Conservation (phyloP, 352 stramenopile species). For the Aphanomyces astaci region DNA sequence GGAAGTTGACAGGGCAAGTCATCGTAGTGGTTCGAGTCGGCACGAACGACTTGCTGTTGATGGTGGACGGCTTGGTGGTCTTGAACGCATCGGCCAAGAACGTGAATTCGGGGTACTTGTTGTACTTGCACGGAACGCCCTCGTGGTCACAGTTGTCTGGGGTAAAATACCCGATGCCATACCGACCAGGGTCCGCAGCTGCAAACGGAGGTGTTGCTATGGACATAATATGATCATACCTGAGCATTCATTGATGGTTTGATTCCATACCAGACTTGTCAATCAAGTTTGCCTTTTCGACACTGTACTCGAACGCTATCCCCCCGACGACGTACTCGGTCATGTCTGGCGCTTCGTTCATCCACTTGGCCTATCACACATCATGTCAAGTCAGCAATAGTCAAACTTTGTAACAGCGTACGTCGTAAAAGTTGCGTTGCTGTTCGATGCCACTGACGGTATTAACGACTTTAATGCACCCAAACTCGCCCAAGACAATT, state of each 20-base stretch:
- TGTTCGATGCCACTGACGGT: conserved; percentile 54
- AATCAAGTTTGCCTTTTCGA: conserved; percentile 56
- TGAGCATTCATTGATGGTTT: neutral
- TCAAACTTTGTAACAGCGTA: conserved; percentile 26
- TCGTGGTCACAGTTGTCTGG: conserved; percentile 53
- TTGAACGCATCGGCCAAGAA: conserved; percentile 72
- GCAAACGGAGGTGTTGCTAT: conserved; percentile 21
- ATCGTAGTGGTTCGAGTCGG: conserved; percentile 34
- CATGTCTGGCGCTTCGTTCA: conserved; percentile 74
- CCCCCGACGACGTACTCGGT: conserved; percentile 59
- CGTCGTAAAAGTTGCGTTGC: conserved; percentile 57
- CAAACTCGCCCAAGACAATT: conserved; percentile 65
- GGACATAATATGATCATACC: neutral
- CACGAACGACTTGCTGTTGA: conserved; percentile 36
- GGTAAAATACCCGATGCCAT: conserved; percentile 60
- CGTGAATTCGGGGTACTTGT: conserved; percentile 51
- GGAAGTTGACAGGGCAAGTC: conserved; percentile 39
- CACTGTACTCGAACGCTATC: conserved; percentile 76
- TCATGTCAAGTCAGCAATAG: neutral
- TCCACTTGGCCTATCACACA: conserved; percentile 57
- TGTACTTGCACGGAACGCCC: conserved; percentile 40
- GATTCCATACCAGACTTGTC: conserved; percentile 31
- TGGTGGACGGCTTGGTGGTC: conserved; percentile 46
- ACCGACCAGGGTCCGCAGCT: conserved; percentile 47
- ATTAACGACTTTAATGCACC: conserved; percentile 52